phyloP scores from a whole-genome alignment of 331 rosid species.

The Malus hybrid region DNA sequence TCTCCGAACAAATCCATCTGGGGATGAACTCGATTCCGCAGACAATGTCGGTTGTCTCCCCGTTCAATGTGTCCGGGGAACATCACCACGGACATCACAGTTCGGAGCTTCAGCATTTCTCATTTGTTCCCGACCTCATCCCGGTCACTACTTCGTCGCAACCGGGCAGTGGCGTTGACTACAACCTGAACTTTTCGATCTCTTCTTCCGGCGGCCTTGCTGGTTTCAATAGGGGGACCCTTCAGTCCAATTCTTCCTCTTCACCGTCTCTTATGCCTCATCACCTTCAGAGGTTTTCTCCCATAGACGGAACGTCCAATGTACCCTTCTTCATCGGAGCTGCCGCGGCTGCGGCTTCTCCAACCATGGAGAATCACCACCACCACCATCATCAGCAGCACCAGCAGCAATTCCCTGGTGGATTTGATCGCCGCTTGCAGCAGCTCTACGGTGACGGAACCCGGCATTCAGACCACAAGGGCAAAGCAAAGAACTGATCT shows the following conservation, averaged over 20 bases:
- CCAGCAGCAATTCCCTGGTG: conserved; percentile 40
- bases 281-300: conserved; percentile 73
- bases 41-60: conserved; percentile 38
- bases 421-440: conserved; percentile 63
- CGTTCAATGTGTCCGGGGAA: conserved; percentile 29
- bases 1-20: conserved; percentile 38
- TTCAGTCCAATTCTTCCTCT: conserved; percentile 98
- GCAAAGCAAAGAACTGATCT: conserved; percentile 63
- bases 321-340: conserved; percentile 66
- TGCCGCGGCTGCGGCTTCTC: conserved; percentile 32
- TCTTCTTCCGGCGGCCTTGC: conserved; percentile 54
- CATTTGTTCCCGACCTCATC: conserved; percentile 47
- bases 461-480: conserved; percentile 73
- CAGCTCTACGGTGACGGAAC: conserved; percentile 60
- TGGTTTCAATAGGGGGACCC: conserved; percentile 99
- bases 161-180: conserved; percentile 20
- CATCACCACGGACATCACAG: conserved; percentile 25
- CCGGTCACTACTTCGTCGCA: conserved; percentile 40
- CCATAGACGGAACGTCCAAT: conserved; percentile 60
- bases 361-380: conserved; percentile 42
- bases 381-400: conserved; percentile 44
- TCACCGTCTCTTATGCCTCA: conserved; percentile 71
- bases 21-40: conserved; percentile 46
- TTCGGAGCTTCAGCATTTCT: conserved; percentile 45
- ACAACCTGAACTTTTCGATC: conserved; percentile 62